phyloP scores from a whole-genome alignment of 768 basidiomycete species.

The Baorangia bicolor region DNA sequence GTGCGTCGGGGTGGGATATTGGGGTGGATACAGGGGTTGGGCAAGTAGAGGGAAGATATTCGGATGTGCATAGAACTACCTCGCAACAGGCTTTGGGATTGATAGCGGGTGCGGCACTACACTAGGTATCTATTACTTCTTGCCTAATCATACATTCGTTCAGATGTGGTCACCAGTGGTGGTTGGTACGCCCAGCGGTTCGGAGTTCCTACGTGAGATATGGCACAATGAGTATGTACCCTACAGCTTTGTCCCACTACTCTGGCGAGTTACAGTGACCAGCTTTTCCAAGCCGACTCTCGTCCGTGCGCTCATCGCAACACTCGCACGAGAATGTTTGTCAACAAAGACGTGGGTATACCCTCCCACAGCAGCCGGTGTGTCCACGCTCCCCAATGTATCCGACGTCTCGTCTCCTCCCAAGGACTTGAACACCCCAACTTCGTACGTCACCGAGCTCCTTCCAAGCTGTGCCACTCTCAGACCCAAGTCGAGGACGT shows the following conservation, averaged over 20 bases:
- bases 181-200: too few relatives aligned
- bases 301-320: conserved; percentile 41
- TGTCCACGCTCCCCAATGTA: conserved; percentile 12
- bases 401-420: neutral
- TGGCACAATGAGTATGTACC: neutral
- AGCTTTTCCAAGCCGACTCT: conserved; percentile 44
- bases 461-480: conserved; percentile 65
- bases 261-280: neutral
- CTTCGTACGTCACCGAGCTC: conserved; percentile 78
- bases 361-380: conserved; percentile 45
- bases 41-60: conserved; percentile 7
- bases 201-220: too few relatives aligned
- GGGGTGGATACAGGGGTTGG: conserved; percentile 23
- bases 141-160: neutral
- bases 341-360: conserved; percentile 89
- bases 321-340: conserved; percentile 54
- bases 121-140: neutral
- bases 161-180: too few relatives aligned
- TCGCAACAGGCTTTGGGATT: too few relatives aligned
- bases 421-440: conserved; percentile 64
- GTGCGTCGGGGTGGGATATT: conserved; percentile 22
- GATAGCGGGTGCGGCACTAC: neutral
- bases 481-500: conserved; percentile 67
- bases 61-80: neutral
- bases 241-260: conserved; percentile 22